Evolutionary conservation across 2,329 filamentous ascomycete species (phyloP), one percentile per base, ranked within the genome.

Genomic region (Colletotrichum godetiae): DNA sequence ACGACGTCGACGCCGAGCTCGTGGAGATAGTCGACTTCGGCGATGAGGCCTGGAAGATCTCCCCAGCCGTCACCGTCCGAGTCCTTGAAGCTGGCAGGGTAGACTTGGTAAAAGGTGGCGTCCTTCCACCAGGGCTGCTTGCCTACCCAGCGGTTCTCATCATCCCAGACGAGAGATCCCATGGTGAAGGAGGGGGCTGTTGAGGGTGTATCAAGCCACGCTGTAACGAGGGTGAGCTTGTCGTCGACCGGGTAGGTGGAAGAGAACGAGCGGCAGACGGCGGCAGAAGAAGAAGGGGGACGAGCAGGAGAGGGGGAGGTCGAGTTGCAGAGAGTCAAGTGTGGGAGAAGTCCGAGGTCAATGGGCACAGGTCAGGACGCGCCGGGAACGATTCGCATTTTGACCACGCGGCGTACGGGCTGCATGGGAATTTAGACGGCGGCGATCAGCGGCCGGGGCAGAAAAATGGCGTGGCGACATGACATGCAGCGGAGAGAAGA

Each of bases 21-120:
- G 64, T 89, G 85, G 61, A 93, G 84, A 77, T 93, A 92, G 78
- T 92, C 90, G 1, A 93, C 81, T 78, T 92, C 87, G 11, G 89
- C 89, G 13, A 91, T 89, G 65, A 93, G 89, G 13, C 91, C 92
- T 1, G 87, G 87, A 42, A 93, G 86, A 77, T 93, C 91, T 3
- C 92, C 92, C 83, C 90, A 88, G 52, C 92, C 92, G 57, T 90
- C 89, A n/a, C 84, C 83, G 52, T 89, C 87, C 33, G 87, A 88
- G 77, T 90, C 89, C 59, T 87, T 85, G 83, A 91, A 91, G 73
- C 86, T 88, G 13, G 89, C 87, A 3, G 89, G 89, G 73, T 91
- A 91, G 63, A 91, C 85, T 78, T 90, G 87, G 62, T 86, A 87
- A 63, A 87, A 84, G 10, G 82, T 81, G 0, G 84, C 84, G 29